These are phyloP conservation scores for Agarophyton chilense DNA, from an alignment of 23 red algal species.

Conservation along the genomic window DNA sequence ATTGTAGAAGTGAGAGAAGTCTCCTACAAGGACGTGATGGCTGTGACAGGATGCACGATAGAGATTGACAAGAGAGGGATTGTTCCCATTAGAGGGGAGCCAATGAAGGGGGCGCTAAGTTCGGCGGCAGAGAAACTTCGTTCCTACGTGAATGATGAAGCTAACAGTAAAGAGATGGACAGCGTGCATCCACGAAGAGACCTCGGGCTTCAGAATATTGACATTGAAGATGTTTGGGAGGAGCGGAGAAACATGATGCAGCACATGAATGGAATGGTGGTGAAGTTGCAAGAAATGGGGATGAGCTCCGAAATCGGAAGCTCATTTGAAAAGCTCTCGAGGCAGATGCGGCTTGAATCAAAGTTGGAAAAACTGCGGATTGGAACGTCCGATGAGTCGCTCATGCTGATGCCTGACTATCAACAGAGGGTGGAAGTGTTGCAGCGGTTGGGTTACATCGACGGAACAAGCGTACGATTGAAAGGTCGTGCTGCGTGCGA, in stretches of 20 bases:
- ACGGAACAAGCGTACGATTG: slow-evolving; percentile 75
- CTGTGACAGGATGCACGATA: slow-evolving; percentile 24
- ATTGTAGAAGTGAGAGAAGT: slow-evolving; percentile 39
- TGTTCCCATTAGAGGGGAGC: slow-evolving; percentile 75
- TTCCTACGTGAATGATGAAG: slow-evolving; percentile 17
- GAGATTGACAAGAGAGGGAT: slow-evolving; percentile 55
- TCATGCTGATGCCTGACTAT: slow-evolving; percentile 95
- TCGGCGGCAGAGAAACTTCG: slow-evolving; percentile 75
- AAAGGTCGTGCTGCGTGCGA: slow-evolving; percentile 99
- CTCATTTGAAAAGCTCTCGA: slow-evolving; percentile 27
- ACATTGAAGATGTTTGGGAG: slow-evolving; percentile 67
- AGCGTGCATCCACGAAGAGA: slow-evolving; percentile 54
- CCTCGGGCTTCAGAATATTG: slow-evolving; percentile 65
- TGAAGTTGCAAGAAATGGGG: neutral
- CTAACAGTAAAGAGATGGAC: neutral
- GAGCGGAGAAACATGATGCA: slow-evolving; percentile 48
- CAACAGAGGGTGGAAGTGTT: slow-evolving; percentile 81
- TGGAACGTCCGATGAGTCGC: slow-evolving; percentile 78
- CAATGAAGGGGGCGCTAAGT: slow-evolving; percentile 45
- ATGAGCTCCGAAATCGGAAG: slow-evolving; percentile 25
- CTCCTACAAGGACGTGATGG: neutral
- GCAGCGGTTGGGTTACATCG: slow-evolving; percentile 77
- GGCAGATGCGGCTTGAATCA: slow-evolving; percentile 29
- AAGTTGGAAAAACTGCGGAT: slow-evolving; percentile 76
- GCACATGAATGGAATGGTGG: slow-evolving; percentile 10